Evolutionary conservation across 495 filamentous ascomycete species (phyloP), one percentile per base, ranked within the genome.

Genomic region (Copromyces sp.): DNA sequence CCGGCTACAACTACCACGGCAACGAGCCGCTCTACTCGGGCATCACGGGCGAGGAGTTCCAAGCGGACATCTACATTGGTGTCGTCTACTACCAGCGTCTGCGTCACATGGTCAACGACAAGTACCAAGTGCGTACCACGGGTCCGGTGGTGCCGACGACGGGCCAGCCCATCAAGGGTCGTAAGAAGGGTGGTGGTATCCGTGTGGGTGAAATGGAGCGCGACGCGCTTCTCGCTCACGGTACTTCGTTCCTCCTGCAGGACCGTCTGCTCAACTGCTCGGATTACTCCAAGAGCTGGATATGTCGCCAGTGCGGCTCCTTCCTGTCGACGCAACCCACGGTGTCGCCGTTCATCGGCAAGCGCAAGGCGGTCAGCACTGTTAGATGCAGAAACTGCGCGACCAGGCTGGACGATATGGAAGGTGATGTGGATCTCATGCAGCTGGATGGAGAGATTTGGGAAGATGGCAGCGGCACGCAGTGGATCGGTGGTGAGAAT

Each of bases 131-230:
- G 72, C 89, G 95, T 79, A 98, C 95, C 3, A 99, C 95, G 0
- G 95, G 95, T 41, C 94, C 92, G 39, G 91, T 98, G 65, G 93
- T 93, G 70, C 85, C 89, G 32, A 87, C 97, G 35, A 98, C 95
- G 9, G 95, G 96, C 40, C 95, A 99, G 80, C 95, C 95, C 37
- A 94, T 98, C 83, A 97, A 99, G 85, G 95, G 95, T 72, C 87
- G 95, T 78, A 94, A 93, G 78, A 93, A 93, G 85, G 95, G 95
- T 76, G 95, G 95, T 81, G 95, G 95, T 89, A 97, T 99, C 78
- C 92, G 95, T 84, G 95, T 99, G 39, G 95, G 95, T 77, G 95
- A 99, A 84, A 99, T 99, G 95, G 95, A 99, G 83, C 90, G 95
- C 73, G 95, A 99, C 81, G 92, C 94, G 4, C 84, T 99, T 12